A percentile compares a stretch with the other conserved stretches of the same genome.
Conservation (phyloP, 106 monocot species). For the Apostasia ramifera region DNA sequence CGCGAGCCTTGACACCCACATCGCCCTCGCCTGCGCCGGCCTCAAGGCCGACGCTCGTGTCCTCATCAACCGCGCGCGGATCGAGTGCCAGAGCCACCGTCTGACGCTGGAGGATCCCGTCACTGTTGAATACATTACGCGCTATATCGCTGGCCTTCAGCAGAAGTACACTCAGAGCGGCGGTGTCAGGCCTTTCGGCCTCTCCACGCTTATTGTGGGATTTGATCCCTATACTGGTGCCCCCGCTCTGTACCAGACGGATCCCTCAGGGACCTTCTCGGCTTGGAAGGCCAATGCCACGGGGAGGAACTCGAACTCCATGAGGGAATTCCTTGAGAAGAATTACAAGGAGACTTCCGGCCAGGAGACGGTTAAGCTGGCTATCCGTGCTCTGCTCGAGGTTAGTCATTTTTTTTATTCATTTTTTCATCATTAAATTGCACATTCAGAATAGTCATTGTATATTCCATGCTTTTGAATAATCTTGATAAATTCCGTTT, state of each 20-base stretch:
- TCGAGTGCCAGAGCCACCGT: constrained; percentile 93
- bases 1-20: constrained; percentile 78
- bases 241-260: constrained; percentile 89
- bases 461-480: too few relatives aligned
- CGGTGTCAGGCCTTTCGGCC: constrained; percentile 88
- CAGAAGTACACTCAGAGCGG: constrained; percentile 99
- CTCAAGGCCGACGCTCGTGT: constrained; percentile 95
- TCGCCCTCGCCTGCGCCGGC: constrained; percentile 88
- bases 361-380: constrained; percentile 80
- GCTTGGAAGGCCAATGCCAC: constrained; percentile 99
- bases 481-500: too few relatives aligned
- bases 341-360: constrained; percentile 92
- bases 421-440: too few relatives aligned
- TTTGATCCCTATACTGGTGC: constrained; percentile 71
- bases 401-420: constrained; percentile 25
- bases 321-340: constrained; percentile 91
- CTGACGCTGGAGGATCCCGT: constrained; percentile 85
- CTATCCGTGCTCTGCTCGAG: constrained; percentile 74
- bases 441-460: too few relatives aligned
- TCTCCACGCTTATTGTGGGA: constrained; percentile 84
- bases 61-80: constrained; percentile 78
- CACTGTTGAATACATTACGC: constrained; percentile 92
- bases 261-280: constrained; percentile 87
- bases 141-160: constrained; percentile 88
- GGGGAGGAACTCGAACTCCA: constrained; percentile 88